Evolutionary conservation across 164 flowering plant genomes (phyloP).

Genomic region (Dillenia suffruticosa): DNA sequence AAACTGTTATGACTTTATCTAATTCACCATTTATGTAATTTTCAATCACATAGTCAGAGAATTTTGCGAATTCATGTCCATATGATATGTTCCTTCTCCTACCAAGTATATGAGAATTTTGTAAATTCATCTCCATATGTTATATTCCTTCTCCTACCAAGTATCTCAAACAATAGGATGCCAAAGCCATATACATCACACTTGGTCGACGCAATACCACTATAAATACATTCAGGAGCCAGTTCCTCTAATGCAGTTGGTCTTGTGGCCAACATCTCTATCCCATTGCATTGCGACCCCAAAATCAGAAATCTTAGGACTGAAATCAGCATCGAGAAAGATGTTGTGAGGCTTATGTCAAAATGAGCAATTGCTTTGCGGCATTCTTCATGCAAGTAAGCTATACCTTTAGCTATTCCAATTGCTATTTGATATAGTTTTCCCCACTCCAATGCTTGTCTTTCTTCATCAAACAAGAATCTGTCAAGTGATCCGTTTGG

Average conservation of each 20-base stretch:
- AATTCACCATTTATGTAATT: too few species aligned
- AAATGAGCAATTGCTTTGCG: background rate
- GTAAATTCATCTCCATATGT: too few species aligned
- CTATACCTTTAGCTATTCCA: background rate
- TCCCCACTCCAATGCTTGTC: background rate
- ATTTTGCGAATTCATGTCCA: too few species aligned
- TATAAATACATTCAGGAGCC: background rate
- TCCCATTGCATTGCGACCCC: background rate
- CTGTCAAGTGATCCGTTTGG: background rate
- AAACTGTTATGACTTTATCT: too few species aligned
- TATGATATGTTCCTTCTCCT: too few species aligned
- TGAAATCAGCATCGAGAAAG: background rate
- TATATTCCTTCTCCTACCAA: too few species aligned
- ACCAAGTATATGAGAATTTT: too few species aligned
- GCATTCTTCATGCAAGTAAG: background rate
- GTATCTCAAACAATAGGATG: too few species aligned
- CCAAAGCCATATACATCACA: background rate
- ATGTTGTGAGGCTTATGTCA: background rate
- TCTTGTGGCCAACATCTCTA: background rate
- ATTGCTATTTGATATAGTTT: background rate
- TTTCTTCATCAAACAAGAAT: background rate
- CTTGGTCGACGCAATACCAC: background rate
- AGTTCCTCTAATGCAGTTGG: background rate
- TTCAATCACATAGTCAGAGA: too few species aligned
- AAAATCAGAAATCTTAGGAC: background rate